These are phyloP conservation scores for Cucurbita argyrosperma DNA, from an alignment of 306 rosid genomes.

Conservation along the genomic window DNA sequence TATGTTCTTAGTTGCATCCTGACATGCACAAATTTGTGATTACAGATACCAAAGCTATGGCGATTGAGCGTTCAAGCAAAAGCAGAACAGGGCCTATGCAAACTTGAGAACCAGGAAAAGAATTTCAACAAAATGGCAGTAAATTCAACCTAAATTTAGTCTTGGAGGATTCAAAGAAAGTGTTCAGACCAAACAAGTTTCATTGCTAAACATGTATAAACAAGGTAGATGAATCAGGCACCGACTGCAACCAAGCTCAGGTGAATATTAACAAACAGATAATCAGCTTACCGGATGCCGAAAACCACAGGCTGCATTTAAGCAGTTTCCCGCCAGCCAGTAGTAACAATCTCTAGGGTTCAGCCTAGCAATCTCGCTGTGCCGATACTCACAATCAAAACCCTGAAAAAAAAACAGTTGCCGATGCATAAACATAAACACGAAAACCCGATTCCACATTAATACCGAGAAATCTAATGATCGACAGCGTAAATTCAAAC, in stretches of 20 bases:
- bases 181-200: background rate
- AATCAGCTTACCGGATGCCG: conserved; percentile 67
- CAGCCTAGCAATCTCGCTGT: conserved; percentile 68
- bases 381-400: conserved; percentile 74
- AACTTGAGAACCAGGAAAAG: background rate
- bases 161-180: background rate
- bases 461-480: background rate
- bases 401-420: conserved; percentile 34
- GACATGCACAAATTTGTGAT: no score
- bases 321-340: conserved; percentile 68
- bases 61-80: no score
- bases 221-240: background rate
- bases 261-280: background rate
- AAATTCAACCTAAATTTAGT: background rate
- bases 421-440: background rate
- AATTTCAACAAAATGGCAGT: background rate
- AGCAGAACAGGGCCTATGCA: background rate
- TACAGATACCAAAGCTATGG: no score
- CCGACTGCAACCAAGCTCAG: background rate
- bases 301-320: conserved; percentile 68
- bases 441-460: background rate
- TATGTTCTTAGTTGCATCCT: no score
- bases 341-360: conserved; percentile 91
- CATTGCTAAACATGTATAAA: background rate
- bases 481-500: background rate